Conservation (phyloP, 2,329 filamentous ascomycete species). For the Diaporthe vexans region DNA sequence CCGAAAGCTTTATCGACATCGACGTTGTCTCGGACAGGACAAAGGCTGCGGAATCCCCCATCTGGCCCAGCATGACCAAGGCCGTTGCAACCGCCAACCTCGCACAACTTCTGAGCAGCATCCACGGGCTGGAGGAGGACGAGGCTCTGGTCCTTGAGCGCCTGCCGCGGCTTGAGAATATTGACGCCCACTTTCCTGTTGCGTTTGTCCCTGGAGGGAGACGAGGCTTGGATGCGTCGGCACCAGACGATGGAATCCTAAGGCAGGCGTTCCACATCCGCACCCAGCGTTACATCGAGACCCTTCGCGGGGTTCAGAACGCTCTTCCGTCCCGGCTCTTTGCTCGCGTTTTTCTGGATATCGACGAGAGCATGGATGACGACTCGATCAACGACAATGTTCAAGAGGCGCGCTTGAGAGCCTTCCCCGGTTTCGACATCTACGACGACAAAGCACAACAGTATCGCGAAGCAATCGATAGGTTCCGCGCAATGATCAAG, state of each 20-base stretch:
- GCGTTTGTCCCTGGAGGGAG: conserved; percentile 35
- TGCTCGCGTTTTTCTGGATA: conserved; percentile 48
- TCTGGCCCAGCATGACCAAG: conserved; percentile 37
- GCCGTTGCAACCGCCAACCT: conserved; percentile 51
- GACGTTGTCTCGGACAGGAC: conserved; percentile 24
- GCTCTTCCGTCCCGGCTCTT: conserved; percentile 44
- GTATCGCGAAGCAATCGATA: conserved; percentile 35
- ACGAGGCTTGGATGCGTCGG: conserved; percentile 30
- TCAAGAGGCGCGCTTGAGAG: conserved; percentile 41
- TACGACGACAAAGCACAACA: conserved; percentile 3
- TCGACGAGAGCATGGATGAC: conserved; percentile 34
- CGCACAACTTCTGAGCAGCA: conserved; percentile 51
- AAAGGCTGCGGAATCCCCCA: conserved; percentile 9
- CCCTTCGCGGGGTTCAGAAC: conserved; percentile 28
- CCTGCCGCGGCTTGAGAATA: conserved; percentile 48
- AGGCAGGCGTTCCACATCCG: conserved; percentile 54
- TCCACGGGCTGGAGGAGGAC: conserved; percentile 43
- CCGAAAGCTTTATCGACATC: conserved; percentile 36
- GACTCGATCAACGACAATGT: conserved; percentile 38
- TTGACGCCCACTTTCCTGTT: conserved; percentile 34
- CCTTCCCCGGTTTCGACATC: conserved; percentile 43
- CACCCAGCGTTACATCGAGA: conserved; percentile 52
- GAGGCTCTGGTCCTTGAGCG: conserved; percentile 42
- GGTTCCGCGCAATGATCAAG: conserved; percentile 35
- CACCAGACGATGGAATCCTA: conserved; percentile 42